Evolutionary conservation across 305 asterid genomes (phyloP).

Genomic region (Fraxinus angustifolia): DNA sequence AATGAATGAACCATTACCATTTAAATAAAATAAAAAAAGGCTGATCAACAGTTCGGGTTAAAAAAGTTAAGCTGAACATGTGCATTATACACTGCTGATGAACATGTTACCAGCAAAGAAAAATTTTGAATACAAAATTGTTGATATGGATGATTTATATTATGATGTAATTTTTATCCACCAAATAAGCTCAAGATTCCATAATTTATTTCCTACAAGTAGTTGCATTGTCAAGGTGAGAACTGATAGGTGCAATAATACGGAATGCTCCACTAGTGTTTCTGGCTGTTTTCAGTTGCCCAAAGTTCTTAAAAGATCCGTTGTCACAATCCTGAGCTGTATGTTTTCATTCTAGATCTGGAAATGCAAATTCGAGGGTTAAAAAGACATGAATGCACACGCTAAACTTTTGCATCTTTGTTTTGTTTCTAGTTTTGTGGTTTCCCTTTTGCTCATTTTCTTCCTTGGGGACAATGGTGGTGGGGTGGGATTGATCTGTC

Average conservation of each 20-base stretch:
- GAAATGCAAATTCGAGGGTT: background rate
- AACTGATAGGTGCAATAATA: background rate
- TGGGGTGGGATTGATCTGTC: background rate
- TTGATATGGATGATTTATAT: background rate
- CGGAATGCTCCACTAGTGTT: background rate
- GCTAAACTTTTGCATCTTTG: background rate
- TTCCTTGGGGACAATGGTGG: background rate
- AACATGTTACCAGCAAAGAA: background rate
- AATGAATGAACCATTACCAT: background rate
- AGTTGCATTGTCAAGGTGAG: slow-evolving; percentile 6
- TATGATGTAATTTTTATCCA: background rate
- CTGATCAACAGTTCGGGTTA: slow-evolving; percentile 1
- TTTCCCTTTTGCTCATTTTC: background rate
- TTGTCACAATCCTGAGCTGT: background rate
- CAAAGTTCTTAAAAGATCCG: background rate
- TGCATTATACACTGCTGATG: slow-evolving; percentile 8
- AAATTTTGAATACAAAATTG: background rate
- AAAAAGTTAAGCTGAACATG: background rate
- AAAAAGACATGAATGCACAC: background rate
- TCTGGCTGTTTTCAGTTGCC: background rate
- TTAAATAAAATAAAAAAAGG: background rate
- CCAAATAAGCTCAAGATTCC: background rate
- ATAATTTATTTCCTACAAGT: background rate
- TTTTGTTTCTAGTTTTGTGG: background rate
- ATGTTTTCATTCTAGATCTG: background rate